Percentiles rank a stretch among this genome's conserved stretches.
Evolutionary conservation across 306 rosid genomes (phyloP).

Genomic region (Vigna trinervia): DNA sequence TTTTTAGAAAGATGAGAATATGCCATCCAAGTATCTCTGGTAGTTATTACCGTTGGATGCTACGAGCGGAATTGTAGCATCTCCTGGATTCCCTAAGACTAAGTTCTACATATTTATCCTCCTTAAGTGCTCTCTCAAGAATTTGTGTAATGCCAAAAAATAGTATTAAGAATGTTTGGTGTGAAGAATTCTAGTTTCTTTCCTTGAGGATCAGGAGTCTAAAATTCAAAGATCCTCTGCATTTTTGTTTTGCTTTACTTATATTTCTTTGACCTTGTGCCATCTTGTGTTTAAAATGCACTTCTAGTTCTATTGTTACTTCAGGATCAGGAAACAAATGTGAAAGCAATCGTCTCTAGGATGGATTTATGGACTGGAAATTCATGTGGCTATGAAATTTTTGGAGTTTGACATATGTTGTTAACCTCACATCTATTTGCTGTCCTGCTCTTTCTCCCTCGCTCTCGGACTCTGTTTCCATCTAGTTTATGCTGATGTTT

Average conservation of each 20-base stretch:
- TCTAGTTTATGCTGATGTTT: conserved; percentile 16
- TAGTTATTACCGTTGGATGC: too few species aligned
- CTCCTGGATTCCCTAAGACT: too few species aligned
- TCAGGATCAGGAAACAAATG: conserved; percentile 8
- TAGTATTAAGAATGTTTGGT: too few species aligned
- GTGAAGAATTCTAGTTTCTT: too few species aligned
- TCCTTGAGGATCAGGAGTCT: too few species aligned
- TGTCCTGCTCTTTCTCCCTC: conserved; percentile 32
- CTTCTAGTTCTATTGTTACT: not conserved
- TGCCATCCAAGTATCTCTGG: too few species aligned
- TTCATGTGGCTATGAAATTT: conserved; percentile 25
- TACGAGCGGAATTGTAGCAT: too few species aligned
- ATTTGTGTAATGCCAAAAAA: too few species aligned
- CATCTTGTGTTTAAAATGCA: conserved; percentile 25
- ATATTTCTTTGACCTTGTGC: conserved; percentile 26
- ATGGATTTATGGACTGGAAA: conserved; percentile 22
- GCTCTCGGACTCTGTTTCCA: not conserved
- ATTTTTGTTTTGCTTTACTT: conserved; percentile 10
- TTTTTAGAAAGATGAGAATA: too few species aligned
- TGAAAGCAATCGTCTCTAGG: conserved; percentile 22
- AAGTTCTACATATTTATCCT: too few species aligned
- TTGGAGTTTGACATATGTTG: conserved; percentile 15
- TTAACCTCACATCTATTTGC: conserved; percentile 16
- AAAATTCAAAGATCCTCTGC: not conserved
- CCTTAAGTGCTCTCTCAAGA: too few species aligned